These are phyloP conservation scores for Adansonia rubrostipa DNA, from an alignment of 441 rosid species.

Conservation along the genomic window DNA sequence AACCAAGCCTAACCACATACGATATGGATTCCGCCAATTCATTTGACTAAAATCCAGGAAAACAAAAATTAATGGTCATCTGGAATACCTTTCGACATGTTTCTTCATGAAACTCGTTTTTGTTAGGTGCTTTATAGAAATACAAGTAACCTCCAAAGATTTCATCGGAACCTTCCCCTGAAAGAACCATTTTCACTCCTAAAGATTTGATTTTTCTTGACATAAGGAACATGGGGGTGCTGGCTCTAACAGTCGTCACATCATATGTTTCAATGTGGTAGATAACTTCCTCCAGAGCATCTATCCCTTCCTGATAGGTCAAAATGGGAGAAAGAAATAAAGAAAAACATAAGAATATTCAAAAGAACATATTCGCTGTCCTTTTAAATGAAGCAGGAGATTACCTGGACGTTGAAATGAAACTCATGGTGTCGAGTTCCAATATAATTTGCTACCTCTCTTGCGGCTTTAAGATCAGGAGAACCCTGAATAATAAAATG, in stretches of 20 bases:
- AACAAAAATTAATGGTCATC: conserved; percentile 18
- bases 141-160: conserved; percentile 97
- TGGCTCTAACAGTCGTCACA: conserved; percentile 96
- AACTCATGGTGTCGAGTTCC: conserved; percentile 96
- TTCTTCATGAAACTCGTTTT: conserved; percentile 92
- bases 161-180: conserved; percentile 99
- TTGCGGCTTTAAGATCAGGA: conserved; percentile 92
- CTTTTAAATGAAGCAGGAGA: conserved; percentile 19
- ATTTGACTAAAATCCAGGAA: conserved; percentile 4
- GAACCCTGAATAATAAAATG: conserved; percentile 66
- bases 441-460: conserved; percentile 95
- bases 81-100: conserved; percentile 83
- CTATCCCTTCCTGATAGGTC: conserved; percentile 83
- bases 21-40: not conserved
- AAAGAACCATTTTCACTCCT: conserved; percentile 98
- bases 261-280: conserved; percentile 96
- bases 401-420: conserved; percentile 93
- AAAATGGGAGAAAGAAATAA: conserved; percentile 20
- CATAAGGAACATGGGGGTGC: conserved; percentile 99
- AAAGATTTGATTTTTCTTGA: conserved; percentile 95
- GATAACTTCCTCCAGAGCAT: conserved; percentile 96
- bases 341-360: conserved; percentile 7
- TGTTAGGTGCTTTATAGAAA: conserved; percentile 98
- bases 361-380: not conserved
- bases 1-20: not conserved